These are phyloP conservation scores for Gypsophila paniculata DNA, from an alignment of 179 eudicot species.

Conservation along the genomic window DNA sequence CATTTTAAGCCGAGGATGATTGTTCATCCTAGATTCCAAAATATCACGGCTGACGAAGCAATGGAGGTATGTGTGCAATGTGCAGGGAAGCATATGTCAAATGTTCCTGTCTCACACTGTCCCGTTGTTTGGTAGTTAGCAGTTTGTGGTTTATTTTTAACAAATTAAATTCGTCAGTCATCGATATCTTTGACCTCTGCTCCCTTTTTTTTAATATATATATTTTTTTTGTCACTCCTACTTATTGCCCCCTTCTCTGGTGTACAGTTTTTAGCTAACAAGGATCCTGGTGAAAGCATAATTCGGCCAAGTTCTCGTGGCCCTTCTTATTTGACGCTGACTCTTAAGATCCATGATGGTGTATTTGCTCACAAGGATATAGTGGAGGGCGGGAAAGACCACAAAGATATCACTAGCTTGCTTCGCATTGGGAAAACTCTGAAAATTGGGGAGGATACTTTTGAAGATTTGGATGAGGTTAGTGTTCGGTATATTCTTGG, in stretches of 20 bases:
- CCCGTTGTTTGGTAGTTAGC: not conserved
- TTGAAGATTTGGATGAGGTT: constrained; percentile 96
- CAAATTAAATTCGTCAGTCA: not conserved
- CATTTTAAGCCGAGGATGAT: constrained; percentile 91
- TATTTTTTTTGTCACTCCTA: not conserved
- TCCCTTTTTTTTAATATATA: not conserved
- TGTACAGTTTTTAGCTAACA: constrained; percentile 58
- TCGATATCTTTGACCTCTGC: not conserved
- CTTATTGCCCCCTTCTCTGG: constrained; percentile 16
- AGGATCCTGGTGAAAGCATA: constrained; percentile 90
- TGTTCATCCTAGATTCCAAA: constrained; percentile 86
- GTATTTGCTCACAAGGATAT: constrained; percentile 94
- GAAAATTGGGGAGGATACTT: constrained; percentile 81
- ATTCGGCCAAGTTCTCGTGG: constrained; percentile 95
- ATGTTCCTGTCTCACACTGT: not conserved
- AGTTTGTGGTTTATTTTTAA: not conserved
- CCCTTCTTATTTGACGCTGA: constrained; percentile 71
- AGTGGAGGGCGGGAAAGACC: constrained; percentile 87
- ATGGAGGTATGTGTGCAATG: constrained; percentile 60
- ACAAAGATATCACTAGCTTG: constrained; percentile 89
- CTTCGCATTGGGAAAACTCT: constrained; percentile 84
- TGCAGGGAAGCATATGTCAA: not conserved
- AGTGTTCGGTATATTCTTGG: too few species aligned
- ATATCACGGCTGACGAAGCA: constrained; percentile 87
- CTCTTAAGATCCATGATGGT: constrained; percentile 79